Evolutionary conservation across 257 asterid species (phyloP).

Genomic region (Leonotis leonurus): DNA sequence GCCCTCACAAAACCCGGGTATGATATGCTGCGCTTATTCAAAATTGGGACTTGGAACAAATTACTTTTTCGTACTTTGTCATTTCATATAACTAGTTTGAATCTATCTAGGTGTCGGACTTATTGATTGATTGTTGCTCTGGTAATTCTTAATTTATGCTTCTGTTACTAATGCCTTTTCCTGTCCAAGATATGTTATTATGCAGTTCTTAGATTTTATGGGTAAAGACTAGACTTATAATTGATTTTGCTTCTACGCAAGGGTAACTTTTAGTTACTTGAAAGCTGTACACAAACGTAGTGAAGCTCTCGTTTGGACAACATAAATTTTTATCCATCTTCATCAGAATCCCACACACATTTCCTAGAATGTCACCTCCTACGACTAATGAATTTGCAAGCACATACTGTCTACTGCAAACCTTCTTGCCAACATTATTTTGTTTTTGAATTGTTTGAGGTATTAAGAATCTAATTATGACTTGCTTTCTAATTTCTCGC

Average conservation of each 20-base stretch:
- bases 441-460: not conserved
- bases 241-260: too few relatives aligned
- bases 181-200: not conserved
- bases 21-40: too few relatives aligned
- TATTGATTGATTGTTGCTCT: not conserved
- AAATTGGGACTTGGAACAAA: not conserved
- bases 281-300: too few relatives aligned
- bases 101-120: not conserved
- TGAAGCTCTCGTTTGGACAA: not conserved
- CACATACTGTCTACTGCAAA: not conserved
- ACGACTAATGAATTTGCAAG: not conserved
- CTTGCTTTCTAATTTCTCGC: not conserved
- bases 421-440: not conserved
- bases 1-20: too few relatives aligned
- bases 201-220: too few relatives aligned
- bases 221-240: too few relatives aligned
- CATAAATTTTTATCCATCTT: not conserved
- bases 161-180: not conserved
- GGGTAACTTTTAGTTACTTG: too few relatives aligned
- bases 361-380: too few relatives aligned
- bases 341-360: not conserved
- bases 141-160: not conserved
- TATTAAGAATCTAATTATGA: not conserved
- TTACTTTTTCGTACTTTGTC: too few relatives aligned
- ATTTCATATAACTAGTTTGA: too few relatives aligned